Conservation (phyloP, 331 rosid genomes). For the Phaseolus coccineus region DNA sequence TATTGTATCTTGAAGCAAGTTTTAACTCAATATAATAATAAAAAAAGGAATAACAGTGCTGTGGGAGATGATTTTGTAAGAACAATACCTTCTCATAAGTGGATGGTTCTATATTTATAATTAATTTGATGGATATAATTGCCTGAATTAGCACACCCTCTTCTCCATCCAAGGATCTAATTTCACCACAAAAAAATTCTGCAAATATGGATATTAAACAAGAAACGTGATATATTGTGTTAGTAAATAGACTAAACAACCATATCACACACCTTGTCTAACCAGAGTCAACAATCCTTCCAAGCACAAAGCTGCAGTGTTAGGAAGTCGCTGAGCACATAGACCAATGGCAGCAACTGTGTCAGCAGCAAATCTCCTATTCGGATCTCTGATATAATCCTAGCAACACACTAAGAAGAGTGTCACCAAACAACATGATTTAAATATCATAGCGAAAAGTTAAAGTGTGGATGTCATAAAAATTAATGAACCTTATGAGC, state of each 20-base stretch:
- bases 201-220: slow-evolving; percentile 50
- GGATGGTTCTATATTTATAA: slow-evolving; percentile 75
- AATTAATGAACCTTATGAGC: slow-evolving; percentile 22
- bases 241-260: slow-evolving; percentile 40
- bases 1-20: slow-evolving; percentile 10
- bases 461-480: slow-evolving; percentile 4
- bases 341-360: slow-evolving; percentile 92
- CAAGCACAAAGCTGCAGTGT: slow-evolving; percentile 74
- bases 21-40: slow-evolving; percentile 28
- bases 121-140: slow-evolving; percentile 78
- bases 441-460: slow-evolving; percentile 28
- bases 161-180: slow-evolving; percentile 77
- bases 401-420: slow-evolving; percentile 67
- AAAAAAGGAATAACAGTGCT: slow-evolving; percentile 1
- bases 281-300: slow-evolving; percentile 75
- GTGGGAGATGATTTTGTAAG: slow-evolving; percentile 20
- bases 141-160: slow-evolving; percentile 82
- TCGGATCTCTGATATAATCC: slow-evolving; percentile 95
- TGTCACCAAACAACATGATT: slow-evolving; percentile 37
- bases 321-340: slow-evolving; percentile 83
- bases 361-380: slow-evolving; percentile 95
- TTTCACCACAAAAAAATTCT: slow-evolving; percentile 63
- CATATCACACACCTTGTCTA: slow-evolving; percentile 68
- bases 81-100: slow-evolving; percentile 79
- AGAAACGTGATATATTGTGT: slow-evolving; percentile 37